These are phyloP conservation scores for Benincasa hispida DNA, from an alignment of 306 rosid species.

Conservation along the genomic window DNA sequence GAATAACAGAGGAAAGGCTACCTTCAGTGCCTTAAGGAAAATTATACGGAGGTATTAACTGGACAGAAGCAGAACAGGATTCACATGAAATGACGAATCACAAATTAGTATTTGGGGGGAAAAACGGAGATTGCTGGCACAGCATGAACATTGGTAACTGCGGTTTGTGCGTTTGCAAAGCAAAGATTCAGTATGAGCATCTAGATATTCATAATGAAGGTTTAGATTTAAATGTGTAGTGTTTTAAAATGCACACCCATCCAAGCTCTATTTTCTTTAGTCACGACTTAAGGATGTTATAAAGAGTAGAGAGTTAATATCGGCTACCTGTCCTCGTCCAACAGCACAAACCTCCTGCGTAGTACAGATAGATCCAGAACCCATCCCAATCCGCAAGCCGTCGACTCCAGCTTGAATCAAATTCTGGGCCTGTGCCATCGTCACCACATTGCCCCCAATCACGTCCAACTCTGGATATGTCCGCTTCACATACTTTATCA, in stretches of 20 bases:
- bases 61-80: background rate
- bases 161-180: background rate
- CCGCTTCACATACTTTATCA: constrained; percentile 65
- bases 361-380: constrained; percentile 93
- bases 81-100: background rate
- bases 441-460: constrained; percentile 91
- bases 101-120: background rate
- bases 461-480: constrained; percentile 60
- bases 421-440: constrained; percentile 78
- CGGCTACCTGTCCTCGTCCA: constrained; percentile 82
- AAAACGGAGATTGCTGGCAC: too few relatives aligned
- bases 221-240: background rate
- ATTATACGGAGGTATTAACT: background rate
- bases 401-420: constrained; percentile 81
- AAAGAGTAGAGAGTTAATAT: background rate
- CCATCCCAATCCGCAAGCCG: constrained; percentile 92
- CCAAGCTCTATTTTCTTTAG: too few relatives aligned
- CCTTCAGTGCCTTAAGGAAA: background rate
- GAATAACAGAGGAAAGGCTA: constrained; percentile 5
- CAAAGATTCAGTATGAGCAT: background rate
- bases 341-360: constrained; percentile 96
- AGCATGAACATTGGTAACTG: background rate
- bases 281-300: background rate
- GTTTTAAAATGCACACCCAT: too few relatives aligned
- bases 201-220: background rate